A percentile compares a stretch with the other conserved stretches of the same genome.
Conservation (phyloP, 202 grass and related monocot species). For the Zoysia matrella region DNA sequence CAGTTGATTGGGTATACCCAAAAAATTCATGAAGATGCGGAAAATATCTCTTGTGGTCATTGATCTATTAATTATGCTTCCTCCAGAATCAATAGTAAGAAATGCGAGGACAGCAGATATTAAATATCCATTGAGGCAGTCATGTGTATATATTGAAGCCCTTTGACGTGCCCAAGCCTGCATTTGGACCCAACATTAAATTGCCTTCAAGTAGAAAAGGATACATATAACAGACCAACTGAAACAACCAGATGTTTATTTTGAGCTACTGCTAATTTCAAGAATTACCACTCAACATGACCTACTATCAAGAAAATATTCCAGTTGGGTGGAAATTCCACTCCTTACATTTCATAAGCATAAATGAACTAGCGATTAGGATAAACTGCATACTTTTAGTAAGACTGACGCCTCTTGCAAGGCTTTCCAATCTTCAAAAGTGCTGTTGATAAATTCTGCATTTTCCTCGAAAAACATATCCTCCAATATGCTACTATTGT, state of each 20-base stretch:
- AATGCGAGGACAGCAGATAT: slow-evolving; percentile 70
- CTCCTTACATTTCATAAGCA: slow-evolving; percentile 9
- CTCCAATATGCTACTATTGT: slow-evolving; percentile 91
- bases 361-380: slow-evolving; percentile 29
- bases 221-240: background rate
- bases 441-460: slow-evolving; percentile 64
- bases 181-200: slow-evolving; percentile 45
- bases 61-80: slow-evolving; percentile 77
- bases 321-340: background rate
- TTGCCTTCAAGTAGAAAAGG: slow-evolving; percentile 1
- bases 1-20: slow-evolving; percentile 59
- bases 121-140: slow-evolving; percentile 94
- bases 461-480: slow-evolving; percentile 98
- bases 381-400: slow-evolving; percentile 71
- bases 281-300: background rate
- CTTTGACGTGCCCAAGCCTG: slow-evolving; percentile 95
- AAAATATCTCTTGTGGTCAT: slow-evolving; percentile 86
- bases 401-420: slow-evolving; percentile 80
- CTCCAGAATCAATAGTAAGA: slow-evolving; percentile 70
- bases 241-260: slow-evolving; percentile 5
- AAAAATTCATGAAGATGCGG: slow-evolving; percentile 75
- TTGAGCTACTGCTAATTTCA: background rate
- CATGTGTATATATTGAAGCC: slow-evolving; percentile 74
- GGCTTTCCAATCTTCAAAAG: slow-evolving; percentile 65
- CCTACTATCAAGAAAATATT: slow-evolving; percentile 4